These are phyloP conservation scores for Oryza rufipogon DNA, from an alignment of 176 grass and related monocot genomes.

Conservation along the genomic window DNA sequence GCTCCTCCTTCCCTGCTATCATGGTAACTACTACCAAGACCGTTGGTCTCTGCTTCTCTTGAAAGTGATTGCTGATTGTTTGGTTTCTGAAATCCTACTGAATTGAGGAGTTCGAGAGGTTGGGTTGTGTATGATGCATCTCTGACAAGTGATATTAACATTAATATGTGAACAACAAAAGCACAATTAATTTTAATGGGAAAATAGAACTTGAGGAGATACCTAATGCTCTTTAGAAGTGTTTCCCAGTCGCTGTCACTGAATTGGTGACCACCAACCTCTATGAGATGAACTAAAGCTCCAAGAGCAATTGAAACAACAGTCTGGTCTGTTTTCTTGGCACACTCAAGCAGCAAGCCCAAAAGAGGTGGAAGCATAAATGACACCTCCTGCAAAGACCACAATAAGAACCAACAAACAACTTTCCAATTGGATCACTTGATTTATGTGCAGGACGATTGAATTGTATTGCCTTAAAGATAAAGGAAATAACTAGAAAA, in stretches of 20 bases:
- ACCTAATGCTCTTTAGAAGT: conserved; percentile 97
- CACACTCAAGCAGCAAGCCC: conserved; percentile 95
- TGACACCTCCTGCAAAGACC: conserved; percentile 77
- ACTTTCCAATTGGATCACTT: conserved; percentile 33
- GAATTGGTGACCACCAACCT: conserved; percentile 96
- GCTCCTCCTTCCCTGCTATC: conserved; percentile 46
- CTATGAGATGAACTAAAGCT: conserved; percentile 95
- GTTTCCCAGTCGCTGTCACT: conserved; percentile 95
- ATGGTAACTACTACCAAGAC: conserved; percentile 47
- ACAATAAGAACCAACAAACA: conserved; percentile 45
- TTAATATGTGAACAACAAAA: conserved; percentile 32
- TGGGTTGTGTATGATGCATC: conserved; percentile 98
- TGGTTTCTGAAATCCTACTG: conserved; percentile 83
- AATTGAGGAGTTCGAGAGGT: conserved; percentile 97
- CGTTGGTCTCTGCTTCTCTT: conserved; percentile 51
- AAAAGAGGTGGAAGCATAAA: conserved; percentile 99
- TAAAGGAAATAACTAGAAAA: neutral
- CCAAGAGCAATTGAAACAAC: conserved; percentile 96
- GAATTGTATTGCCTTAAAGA: conserved; percentile 11
- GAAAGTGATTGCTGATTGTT: conserved; percentile 59
- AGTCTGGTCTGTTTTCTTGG: conserved; percentile 99
- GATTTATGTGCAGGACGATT: conserved; percentile 12
- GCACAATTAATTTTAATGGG: conserved; percentile 17
- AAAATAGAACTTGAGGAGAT: conserved; percentile 37
- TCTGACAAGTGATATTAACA: conserved; percentile 59